A percentile compares a stretch with the other conserved stretches of the same genome.
Evolutionary conservation across 192 early-diverging fungal species (phyloP).

Genomic region (Linnemannia exigua): DNA sequence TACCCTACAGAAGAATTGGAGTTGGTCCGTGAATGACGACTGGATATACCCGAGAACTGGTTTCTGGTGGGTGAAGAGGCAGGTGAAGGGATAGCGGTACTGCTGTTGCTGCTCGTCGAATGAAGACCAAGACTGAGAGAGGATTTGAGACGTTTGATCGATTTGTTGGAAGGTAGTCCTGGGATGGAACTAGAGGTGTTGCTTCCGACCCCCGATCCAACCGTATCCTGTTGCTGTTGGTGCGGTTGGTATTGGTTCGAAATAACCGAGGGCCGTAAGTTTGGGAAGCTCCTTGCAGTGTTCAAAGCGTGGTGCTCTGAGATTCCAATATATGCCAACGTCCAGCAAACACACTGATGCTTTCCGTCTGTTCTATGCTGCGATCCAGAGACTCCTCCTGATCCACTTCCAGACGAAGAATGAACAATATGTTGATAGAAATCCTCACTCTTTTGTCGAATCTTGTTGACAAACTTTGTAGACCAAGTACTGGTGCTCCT

Average conservation of each 20-base stretch:
- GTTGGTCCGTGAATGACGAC: conserved; percentile 40
- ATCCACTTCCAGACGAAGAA: background rate
- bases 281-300: conserved; percentile 27
- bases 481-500: conserved; percentile 38
- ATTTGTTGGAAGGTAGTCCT: conserved; percentile 19
- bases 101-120: background rate
- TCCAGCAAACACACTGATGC: conserved; percentile 40
- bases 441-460: conserved; percentile 51
- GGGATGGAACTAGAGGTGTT: background rate
- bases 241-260: conserved; percentile 11
- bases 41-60: conserved; percentile 30
- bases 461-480: conserved; percentile 43
- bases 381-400: background rate
- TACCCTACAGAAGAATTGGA: conserved; percentile 38
- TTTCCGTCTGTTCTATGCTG: background rate
- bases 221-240: conserved; percentile 10
- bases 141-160: conserved; percentile 43
- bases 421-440: conserved; percentile 46
- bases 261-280: conserved; percentile 29
- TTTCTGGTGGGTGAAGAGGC: conserved; percentile 24
- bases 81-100: conserved; percentile 2
- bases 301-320: conserved; percentile 26
- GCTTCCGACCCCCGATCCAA: background rate
- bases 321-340: conserved; percentile 36
- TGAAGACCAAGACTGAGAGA: conserved; percentile 20